Base-by-base conservation (phyloP, 768 basidiomycete genomes). In the Dacryopinax primogenitus region DNA sequence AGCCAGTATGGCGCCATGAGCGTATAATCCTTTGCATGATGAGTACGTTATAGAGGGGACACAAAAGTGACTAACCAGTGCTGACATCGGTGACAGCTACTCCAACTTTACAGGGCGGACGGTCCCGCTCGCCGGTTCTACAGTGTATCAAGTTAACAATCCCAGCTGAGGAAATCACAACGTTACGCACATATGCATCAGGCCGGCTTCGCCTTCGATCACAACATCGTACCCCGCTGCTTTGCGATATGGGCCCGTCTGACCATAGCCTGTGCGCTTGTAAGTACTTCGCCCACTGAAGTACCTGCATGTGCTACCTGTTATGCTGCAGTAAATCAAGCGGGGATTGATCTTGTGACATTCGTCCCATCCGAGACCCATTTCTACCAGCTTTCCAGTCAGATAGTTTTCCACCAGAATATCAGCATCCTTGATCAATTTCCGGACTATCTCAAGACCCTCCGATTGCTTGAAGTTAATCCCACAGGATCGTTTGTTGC, bases 1-100 rank as follows among this genome's bases (percentile, higher is more conserved):
- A 3, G 94, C 94, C 81, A 97, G 86, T 67, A 97, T 88, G 1
- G 92, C 92, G 0, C 91, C 90, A 64, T 95, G 92, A 3, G 92
- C 86, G 74, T 94, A 96, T 28, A 97, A 79, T 1, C 77, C 77
- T 72, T 2, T 68, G 63, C 9, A 9, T 18, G 36, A 69, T 45
- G 34, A 69, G 69, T 33, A 64, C 62, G 21, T 33, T 30, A 1
- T 16, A 23, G 21, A 18, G 6, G 3, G 15, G 12, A 12, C 4
- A 45, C 15, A 33, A 11, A 11, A 7, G 7, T 7, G 9, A 47
- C 45, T 9, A 7, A 47, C 88, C 88, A 26, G 88, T 92, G 51
- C 90, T 85, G 63, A 93, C 82, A 75, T 93, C 94, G 13, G 92
- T 95, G 3, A 86, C 86, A 1, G 94, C 93, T 30, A 96, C 93